Percentiles rank a stretch among this genome's conserved stretches.
These are phyloP conservation scores for Dothistroma septosporum DNA, from an alignment of 2,329 filamentous ascomycete species.

Conservation along the genomic window DNA sequence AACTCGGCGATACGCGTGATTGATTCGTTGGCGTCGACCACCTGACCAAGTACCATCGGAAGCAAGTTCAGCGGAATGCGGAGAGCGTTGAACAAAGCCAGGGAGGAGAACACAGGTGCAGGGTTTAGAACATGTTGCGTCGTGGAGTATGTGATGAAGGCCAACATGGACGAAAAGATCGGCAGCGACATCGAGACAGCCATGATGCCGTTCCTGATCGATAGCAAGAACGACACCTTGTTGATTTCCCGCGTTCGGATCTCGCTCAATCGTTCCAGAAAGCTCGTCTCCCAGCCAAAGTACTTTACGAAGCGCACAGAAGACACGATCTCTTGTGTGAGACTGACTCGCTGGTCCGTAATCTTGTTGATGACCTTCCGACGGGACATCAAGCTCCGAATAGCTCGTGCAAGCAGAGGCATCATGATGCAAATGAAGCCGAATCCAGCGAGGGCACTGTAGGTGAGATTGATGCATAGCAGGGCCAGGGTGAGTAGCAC, in stretches of 20 bases:
- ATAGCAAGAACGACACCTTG: slow-evolving; percentile 77
- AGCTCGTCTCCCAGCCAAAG: slow-evolving; percentile 91
- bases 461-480: slow-evolving; percentile 79
- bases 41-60: slow-evolving; percentile 81
- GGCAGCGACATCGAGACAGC: slow-evolving; percentile 81
- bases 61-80: slow-evolving; percentile 86
- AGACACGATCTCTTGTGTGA: slow-evolving; percentile 88
- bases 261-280: slow-evolving; percentile 68
- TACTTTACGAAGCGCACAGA: slow-evolving; percentile 94
- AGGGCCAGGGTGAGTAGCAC: slow-evolving; percentile 75
- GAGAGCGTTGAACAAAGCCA: slow-evolving; percentile 88
- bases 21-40: slow-evolving; percentile 84
- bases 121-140: slow-evolving; percentile 62
- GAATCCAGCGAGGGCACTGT: slow-evolving; percentile 86
- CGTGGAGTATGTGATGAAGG: slow-evolving; percentile 77
- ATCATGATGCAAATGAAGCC: slow-evolving; percentile 74
- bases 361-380: slow-evolving; percentile 83
- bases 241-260: slow-evolving; percentile 74
- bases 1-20: slow-evolving; percentile 84
- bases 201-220: slow-evolving; percentile 80
- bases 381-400: slow-evolving; percentile 70
- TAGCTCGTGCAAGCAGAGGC: slow-evolving; percentile 71
- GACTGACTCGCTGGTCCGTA: slow-evolving; percentile 83
- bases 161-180: slow-evolving; percentile 90
- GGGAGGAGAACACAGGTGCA: slow-evolving; percentile 82